A percentile compares a stretch with the other conserved stretches of the same genome.
These are phyloP conservation scores for Naganishia vaughanmartiniae DNA, from an alignment of 768 basidiomycete genomes.

Conservation along the genomic window DNA sequence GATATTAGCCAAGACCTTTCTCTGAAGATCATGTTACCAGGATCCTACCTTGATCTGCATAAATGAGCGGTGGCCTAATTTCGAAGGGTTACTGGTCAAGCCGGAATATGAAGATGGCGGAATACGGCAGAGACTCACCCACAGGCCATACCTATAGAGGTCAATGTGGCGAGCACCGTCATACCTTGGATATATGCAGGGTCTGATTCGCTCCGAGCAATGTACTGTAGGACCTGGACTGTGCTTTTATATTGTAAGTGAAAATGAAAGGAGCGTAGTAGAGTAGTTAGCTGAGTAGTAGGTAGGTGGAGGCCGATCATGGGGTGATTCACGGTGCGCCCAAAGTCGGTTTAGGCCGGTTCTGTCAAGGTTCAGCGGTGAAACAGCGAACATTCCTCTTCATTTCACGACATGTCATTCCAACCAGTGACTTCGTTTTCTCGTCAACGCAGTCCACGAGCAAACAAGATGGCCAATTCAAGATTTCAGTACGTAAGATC, in stretches of 20 bases:
- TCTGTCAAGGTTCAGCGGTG: not conserved
- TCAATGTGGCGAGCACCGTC: conserved; percentile 20
- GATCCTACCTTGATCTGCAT: conserved; percentile 44
- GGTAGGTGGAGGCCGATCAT: conserved; percentile 5
- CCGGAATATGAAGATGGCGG: not conserved
- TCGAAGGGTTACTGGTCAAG: not conserved
- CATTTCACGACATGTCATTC: not conserved
- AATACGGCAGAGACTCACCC: conserved; percentile 21
- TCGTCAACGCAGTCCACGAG: too few relatives aligned
- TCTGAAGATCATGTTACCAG: not conserved
- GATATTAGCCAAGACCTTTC: not conserved
- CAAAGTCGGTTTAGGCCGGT: not conserved
- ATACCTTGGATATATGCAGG: not conserved
- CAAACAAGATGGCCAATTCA: conserved; percentile 79
- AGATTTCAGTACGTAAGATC: conserved; percentile 84
- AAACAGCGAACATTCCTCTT: not conserved
- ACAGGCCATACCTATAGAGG: conserved; percentile 29
- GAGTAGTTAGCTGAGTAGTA: too few relatives aligned
- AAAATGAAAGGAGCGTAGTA: not conserved
- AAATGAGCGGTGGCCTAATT: conserved; percentile 47
- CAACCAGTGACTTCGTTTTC: not conserved
- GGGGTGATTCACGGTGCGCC: not conserved
- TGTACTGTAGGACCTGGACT: not conserved
- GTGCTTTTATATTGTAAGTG: not conserved
- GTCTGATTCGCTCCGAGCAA: not conserved